phyloP scores from a whole-genome alignment of 345 rosid species.

The Trapa incisa region DNA sequence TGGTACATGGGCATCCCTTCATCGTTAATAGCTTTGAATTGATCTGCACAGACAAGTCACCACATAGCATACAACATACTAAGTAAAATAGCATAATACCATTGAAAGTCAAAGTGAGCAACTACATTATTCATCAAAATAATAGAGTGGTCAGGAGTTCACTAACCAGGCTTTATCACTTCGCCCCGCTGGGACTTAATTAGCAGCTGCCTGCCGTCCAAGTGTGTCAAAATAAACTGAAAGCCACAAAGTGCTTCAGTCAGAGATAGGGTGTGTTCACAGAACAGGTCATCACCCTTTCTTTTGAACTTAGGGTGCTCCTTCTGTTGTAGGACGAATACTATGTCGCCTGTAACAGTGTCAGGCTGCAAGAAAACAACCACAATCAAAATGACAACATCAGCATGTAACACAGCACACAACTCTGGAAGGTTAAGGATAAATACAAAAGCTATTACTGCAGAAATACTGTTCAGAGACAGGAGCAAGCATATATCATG shows the following conservation, averaged over 20 bases:
- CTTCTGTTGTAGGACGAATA: conserved; percentile 38
- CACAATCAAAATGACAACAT: neutral
- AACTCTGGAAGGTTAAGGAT: neutral
- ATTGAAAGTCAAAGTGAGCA: neutral
- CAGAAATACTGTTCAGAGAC: neutral
- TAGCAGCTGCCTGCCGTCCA: conserved; percentile 56
- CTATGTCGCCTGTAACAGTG: conserved; percentile 46
- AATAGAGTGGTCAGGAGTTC: neutral
- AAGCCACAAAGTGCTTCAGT: conserved; percentile 64
- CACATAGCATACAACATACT: neutral
- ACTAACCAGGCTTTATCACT: conserved; percentile 48
- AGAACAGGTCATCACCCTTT: conserved; percentile 31
- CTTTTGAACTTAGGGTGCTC: conserved; percentile 45
- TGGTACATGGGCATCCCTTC: conserved; percentile 52
- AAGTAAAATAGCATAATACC: neutral
- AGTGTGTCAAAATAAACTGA: conserved; percentile 46
- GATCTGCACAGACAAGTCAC: conserved; percentile 18
- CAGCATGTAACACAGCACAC: neutral
- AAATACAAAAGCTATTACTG: neutral
- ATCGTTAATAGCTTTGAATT: conserved; percentile 37
- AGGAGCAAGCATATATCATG: neutral
- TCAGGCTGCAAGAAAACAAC: conserved; percentile 12
- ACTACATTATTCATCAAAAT: neutral
- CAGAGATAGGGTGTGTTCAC: conserved; percentile 30
- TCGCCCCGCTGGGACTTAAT: conserved; percentile 53